phyloP scores from a whole-genome alignment of 257 asterid species.

The Gynochthodes officinalis region DNA sequence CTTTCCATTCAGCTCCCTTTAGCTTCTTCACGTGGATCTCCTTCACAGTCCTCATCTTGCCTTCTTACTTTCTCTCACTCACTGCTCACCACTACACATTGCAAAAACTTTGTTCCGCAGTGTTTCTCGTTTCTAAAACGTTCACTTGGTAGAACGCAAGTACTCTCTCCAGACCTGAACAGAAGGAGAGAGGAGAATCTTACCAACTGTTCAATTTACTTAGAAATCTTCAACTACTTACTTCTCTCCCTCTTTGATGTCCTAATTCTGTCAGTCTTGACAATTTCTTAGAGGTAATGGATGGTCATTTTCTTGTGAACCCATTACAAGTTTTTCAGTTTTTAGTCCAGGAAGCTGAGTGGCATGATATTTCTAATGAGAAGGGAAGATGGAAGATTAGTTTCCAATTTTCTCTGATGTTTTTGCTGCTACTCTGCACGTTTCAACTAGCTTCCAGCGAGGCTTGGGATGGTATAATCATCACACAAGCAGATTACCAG shows the following conservation, averaged over 20 bases:
- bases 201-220: no score
- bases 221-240: background rate
- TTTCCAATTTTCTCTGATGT: constrained; percentile 24
- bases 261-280: background rate
- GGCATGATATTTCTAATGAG: constrained; percentile 14
- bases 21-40: constrained; percentile 33
- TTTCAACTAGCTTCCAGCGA: constrained; percentile 33
- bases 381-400: constrained; percentile 31
- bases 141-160: no score
- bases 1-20: constrained; percentile 15
- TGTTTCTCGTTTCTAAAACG: constrained; percentile 6
- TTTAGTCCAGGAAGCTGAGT: constrained; percentile 10
- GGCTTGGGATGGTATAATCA: constrained; percentile 82
- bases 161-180: background rate
- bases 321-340: constrained; percentile 11
- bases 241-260: constrained; percentile 1
- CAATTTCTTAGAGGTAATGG: constrained; percentile 24
- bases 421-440: constrained; percentile 21
- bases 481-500: constrained; percentile 69
- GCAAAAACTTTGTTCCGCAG: constrained; percentile 7
- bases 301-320: background rate
- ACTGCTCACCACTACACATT: background rate
- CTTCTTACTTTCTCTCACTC: background rate
- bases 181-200: constrained; percentile 5
- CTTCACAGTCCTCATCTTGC: background rate